phyloP scores from a whole-genome alignment of 768 basidiomycete species.

The Leucocoprinus leucothites region DNA sequence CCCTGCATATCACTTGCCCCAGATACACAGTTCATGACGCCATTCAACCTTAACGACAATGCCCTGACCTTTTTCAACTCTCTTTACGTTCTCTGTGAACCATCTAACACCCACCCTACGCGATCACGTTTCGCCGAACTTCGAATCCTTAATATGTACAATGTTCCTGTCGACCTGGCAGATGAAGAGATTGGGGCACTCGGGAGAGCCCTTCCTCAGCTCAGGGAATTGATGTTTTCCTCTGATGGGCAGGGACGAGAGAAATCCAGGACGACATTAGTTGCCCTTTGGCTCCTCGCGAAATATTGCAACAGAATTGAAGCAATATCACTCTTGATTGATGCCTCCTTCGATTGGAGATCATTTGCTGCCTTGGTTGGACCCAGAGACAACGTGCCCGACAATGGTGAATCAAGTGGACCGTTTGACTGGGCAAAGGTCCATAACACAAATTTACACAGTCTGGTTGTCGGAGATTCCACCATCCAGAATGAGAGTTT shows the following conservation, averaged over 20 bases:
- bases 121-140: slow-evolving; percentile 2
- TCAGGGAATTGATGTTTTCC: slow-evolving; percentile 1
- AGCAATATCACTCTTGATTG: background rate
- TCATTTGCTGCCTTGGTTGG: background rate
- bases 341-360: slow-evolving; percentile 1
- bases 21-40: background rate
- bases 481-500: background rate
- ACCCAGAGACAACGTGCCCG: no score
- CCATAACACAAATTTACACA: background rate
- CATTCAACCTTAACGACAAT: no score
- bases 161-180: background rate
- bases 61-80: slow-evolving; percentile 2
- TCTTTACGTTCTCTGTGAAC: background rate
- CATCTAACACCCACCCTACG: background rate
- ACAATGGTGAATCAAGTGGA: background rate
- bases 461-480: slow-evolving; percentile 1
- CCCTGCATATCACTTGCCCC: background rate
- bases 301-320: background rate
- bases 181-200: slow-evolving; percentile 3
- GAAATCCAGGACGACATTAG: slow-evolving; percentile 3
- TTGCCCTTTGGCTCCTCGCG: slow-evolving; percentile 6
- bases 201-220: background rate
- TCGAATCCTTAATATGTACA: background rate
- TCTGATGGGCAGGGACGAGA: background rate
- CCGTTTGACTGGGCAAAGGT: background rate